Evolutionary conservation across 139 green algal species (phyloP).

Genomic region (Pleodorina starrii): DNA sequence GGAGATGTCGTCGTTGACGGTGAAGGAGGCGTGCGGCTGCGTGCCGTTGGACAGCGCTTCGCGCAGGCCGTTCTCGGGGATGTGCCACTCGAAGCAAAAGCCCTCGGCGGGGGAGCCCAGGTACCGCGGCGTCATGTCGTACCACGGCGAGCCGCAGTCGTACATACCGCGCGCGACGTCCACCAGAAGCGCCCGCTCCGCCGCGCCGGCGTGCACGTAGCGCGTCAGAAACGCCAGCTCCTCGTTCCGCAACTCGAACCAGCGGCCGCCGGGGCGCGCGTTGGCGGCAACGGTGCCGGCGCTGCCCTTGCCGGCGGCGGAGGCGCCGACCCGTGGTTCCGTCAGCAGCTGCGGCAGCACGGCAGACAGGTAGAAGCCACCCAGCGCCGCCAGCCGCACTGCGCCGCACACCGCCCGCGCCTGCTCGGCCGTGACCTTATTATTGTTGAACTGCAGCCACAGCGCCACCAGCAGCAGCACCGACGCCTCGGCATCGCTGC

Average conservation of each 20-base stretch:
- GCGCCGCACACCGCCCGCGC: background rate
- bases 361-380: conserved; percentile 8
- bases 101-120: conserved; percentile 3
- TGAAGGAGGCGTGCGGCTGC: conserved; percentile 16
- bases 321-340: background rate
- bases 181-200: conserved; percentile 1
- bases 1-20: background rate
- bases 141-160: conserved; percentile 18
- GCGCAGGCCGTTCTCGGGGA: background rate
- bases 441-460: background rate
- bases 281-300: too few species aligned
- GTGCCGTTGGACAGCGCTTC: background rate
- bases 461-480: conserved; percentile 39
- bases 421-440: background rate
- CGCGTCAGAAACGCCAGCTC: conserved; percentile 25
- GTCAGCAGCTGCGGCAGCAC: conserved; percentile 25
- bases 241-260: conserved; percentile 23
- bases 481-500: background rate
- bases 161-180: background rate
- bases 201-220: background rate
- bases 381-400: conserved; percentile 27
- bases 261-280: background rate
- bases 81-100: conserved; percentile 37
- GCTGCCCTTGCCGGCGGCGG: background rate
- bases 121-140: conserved; percentile 12